Conservation (phyloP, 148 eudicot genomes). For the Rhododendron kiyosumense region DNA sequence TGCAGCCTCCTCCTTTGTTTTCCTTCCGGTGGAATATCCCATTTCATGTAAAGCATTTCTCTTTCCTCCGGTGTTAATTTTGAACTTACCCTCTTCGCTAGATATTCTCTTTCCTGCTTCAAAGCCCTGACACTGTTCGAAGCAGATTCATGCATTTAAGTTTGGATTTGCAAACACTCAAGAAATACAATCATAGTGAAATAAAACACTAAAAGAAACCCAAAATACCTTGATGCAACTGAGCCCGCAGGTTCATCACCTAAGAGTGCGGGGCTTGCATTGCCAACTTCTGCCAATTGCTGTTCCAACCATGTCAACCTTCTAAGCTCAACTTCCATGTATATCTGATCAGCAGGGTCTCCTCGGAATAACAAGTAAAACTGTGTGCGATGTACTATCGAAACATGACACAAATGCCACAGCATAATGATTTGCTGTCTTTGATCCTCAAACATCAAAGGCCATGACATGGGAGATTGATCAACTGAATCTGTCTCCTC, state of each 20-base stretch:
- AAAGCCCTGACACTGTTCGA: conserved; percentile 69
- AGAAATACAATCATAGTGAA: background rate
- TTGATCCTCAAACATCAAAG: conserved; percentile 65
- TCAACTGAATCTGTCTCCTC: conserved; percentile 43
- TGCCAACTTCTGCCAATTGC: conserved; percentile 87
- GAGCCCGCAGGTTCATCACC: conserved; percentile 86
- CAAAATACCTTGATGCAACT: conserved; percentile 67
- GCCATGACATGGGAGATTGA: conserved; percentile 69
- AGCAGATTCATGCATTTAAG: background rate
- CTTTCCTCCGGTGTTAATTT: conserved; percentile 74
- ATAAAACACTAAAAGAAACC: background rate
- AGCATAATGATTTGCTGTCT: conserved; percentile 80
- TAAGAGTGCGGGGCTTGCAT: conserved; percentile 97
- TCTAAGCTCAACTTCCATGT: conserved; percentile 92
- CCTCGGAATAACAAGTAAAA: conserved; percentile 81
- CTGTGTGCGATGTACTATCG: conserved; percentile 84
- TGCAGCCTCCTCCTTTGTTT: conserved; percentile 79
- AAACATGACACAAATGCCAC: conserved; percentile 97
- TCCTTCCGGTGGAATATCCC: conserved; percentile 93
- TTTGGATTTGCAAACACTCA: background rate
- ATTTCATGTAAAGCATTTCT: conserved; percentile 69
- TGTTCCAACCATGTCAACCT: conserved; percentile 95
- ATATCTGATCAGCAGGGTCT: conserved; percentile 88
- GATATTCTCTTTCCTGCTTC: conserved; percentile 84
- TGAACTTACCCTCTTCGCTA: conserved; percentile 88